These are phyloP conservation scores for Claviceps pazoutovae DNA, from an alignment of 2,329 filamentous ascomycete species.

Conservation along the genomic window DNA sequence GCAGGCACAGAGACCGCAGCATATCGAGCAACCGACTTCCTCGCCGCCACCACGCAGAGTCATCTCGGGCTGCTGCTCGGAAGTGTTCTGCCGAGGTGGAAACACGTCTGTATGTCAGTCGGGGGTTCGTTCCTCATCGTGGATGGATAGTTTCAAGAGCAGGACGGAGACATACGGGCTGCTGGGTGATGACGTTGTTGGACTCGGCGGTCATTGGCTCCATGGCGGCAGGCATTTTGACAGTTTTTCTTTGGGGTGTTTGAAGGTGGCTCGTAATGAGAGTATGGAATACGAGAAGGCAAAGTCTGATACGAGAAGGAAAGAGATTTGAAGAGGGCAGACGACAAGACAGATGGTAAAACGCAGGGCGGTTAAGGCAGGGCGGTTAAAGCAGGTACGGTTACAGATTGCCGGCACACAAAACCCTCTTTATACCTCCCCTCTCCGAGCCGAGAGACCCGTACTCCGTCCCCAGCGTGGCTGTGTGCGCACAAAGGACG, in stretches of 20 bases:
- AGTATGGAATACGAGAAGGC: too few relatives aligned
- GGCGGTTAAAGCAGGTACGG: too few relatives aligned
- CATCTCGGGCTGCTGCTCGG: constrained; percentile 1
- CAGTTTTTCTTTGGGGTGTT: neutral
- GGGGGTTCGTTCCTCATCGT: too few relatives aligned
- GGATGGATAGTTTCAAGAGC: neutral
- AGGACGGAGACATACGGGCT: neutral
- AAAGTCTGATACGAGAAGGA: neutral
- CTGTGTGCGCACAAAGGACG: neutral
- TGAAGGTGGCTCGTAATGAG: neutral
- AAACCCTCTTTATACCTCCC: neutral
- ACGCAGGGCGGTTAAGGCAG: neutral
- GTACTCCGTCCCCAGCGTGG: neutral
- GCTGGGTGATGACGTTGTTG: neutral
- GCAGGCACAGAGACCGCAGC: constrained; percentile 1
- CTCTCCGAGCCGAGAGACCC: neutral
- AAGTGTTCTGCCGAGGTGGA: neutral
- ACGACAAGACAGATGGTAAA: neutral
- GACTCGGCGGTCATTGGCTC: neutral
- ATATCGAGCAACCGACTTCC: constrained; percentile 1
- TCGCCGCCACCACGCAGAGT: constrained; percentile 1
- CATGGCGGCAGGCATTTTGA: neutral
- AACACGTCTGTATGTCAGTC: neutral
- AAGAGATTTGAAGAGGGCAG: neutral
- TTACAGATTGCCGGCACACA: neutral